Evolutionary conservation across 2,329 filamentous ascomycete genomes (phyloP), one percentile per base, ranked within the genome.

Genomic region (Aspergillus jensenii): DNA sequence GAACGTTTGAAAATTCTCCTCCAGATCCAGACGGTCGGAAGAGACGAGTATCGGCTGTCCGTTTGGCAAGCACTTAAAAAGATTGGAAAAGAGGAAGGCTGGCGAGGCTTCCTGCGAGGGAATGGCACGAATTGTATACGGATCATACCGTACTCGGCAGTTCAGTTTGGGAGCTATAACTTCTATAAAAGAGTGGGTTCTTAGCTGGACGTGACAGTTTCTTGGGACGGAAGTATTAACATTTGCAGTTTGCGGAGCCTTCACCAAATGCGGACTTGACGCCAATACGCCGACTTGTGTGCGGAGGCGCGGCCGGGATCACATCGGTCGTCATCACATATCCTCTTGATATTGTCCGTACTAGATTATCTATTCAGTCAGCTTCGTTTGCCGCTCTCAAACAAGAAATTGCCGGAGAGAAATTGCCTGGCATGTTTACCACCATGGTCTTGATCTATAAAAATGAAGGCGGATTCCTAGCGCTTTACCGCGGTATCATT

Each of bases 81-180:
- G 77, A 99, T 99, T 89, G 96, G 93, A 88, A 87, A 82, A 67
- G 95, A 99, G 73, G 95, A 99, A 77, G 95, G 95, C 55, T 98
- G 93, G 91, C 87, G 87, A 74, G 95, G 95, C 0, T 96, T 98
- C 76, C 96, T 99, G 93, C 87, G 92, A 65, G 95, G 95, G 52
- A 99, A 99, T 74, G 95, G 95, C 62, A 97, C 93, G 60, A 99
- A 99, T 76, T 99, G 95, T 81, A 91, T 99, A 68, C 90, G 95
- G 61, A 99, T 99, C 65, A 91, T 99, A 52, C 95, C 95, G 4
- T 99, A 99, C 76, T 98, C 93, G 50, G 95, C 95, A 11, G 95
- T 98, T 41, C 95, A 99, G 72, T 99, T 99, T 76, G 93, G 93
- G 66, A 96, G 92, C 72, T 99, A 98, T 80, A 98, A 96, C 74